Conservation (phyloP, 768 basidiomycete species). For the Leccinellum albellum region DNA sequence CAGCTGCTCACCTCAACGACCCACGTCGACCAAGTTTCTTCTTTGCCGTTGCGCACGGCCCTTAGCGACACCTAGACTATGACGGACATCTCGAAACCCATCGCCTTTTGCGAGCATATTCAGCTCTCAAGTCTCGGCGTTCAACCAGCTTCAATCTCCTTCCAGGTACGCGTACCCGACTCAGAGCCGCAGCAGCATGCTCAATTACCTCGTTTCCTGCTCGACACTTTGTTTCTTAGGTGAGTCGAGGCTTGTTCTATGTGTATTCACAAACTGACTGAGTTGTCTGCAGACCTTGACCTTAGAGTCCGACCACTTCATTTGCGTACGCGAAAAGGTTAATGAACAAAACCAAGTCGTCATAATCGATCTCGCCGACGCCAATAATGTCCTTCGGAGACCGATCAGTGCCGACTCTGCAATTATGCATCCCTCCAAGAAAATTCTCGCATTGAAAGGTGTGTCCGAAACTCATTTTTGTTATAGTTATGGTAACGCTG, state of each 20-base stretch:
- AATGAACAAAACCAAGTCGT: slow-evolving; percentile 97
- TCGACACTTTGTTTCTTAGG: slow-evolving; percentile 13
- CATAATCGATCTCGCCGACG: slow-evolving; percentile 95
- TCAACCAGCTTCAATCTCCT: slow-evolving; percentile 95
- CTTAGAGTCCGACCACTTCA: slow-evolving; percentile 96
- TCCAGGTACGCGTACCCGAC: slow-evolving; percentile 67
- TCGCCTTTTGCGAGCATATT: slow-evolving; percentile 84
- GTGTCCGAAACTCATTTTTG: neutral
- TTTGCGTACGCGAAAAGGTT: slow-evolving; percentile 95
- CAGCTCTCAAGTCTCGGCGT: slow-evolving; percentile 95
- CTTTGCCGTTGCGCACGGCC: slow-evolving; percentile 14
- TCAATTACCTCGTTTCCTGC: slow-evolving; percentile 11
- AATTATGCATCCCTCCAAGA: slow-evolving; percentile 96
- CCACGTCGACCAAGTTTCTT: slow-evolving; percentile 18
- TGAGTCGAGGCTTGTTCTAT: slow-evolving; percentile 5
- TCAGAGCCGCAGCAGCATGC: slow-evolving; percentile 8
- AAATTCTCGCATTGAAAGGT: slow-evolving; percentile 96
- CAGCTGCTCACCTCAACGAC: slow-evolving; percentile 18
- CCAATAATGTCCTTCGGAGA: slow-evolving; percentile 93
- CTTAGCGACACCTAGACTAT: slow-evolving; percentile 22
- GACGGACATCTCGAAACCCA: slow-evolving; percentile 56
- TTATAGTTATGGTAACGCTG: neutral
- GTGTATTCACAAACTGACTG: neutral
- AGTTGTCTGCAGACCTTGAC: slow-evolving; percentile 69
- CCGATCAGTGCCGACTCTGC: slow-evolving; percentile 99